Base-by-base conservation (phyloP, 2,329 filamentous ascomycete species). In the Penicillium sp. region DNA sequence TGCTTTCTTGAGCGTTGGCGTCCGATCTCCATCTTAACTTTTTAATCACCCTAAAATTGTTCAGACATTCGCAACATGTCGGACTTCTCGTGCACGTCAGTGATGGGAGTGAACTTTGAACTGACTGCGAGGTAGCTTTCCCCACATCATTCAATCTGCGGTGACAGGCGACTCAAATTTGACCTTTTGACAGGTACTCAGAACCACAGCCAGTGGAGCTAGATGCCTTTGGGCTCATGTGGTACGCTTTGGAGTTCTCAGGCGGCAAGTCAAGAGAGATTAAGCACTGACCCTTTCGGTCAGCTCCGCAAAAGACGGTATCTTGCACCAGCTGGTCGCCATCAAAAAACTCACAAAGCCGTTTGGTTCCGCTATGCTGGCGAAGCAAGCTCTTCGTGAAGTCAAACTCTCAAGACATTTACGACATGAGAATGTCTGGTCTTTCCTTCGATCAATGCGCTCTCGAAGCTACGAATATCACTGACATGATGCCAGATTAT, bases 401-500 rank as follows among this genome's bases (percentile, higher is more conserved):
- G 79, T 99, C 69, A 97, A 97, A 80, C 83, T 97, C 57, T 80
- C 97, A 68, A 96, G 96, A 81, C 93, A 97, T 70, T 79, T 99
- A 58, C 86, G 86, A 71, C 94, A 99, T 75, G 94, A 97, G 78
- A 99, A 97, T 79, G 93, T 95, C n/a, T 16, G 36, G 10, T 21
- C 5, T 12, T 5, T 13, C 9, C 18, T 39, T 1, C 2, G 12
- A 13, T 18, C 12, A n/a, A 10, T 5, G 21, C 39, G 10, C 1
- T 16, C 36, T 24, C 24, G 18, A 18, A 13, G 18, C 13, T 45
- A 45, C 3, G 26, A 16, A 18, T 34, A 42, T 43, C 51, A 36
- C 59, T 67, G 45, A 68, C 56, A 58, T 49, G 60, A 36, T 6
- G 18, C 9, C 60, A 90, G 92, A 87, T 99, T 72, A 96, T 97